A percentile compares a stretch with the other conserved stretches of the same genome.
phyloP scores from a whole-genome alignment of 148 eudicot genomes.

The Rhododendron griersonianum region DNA sequence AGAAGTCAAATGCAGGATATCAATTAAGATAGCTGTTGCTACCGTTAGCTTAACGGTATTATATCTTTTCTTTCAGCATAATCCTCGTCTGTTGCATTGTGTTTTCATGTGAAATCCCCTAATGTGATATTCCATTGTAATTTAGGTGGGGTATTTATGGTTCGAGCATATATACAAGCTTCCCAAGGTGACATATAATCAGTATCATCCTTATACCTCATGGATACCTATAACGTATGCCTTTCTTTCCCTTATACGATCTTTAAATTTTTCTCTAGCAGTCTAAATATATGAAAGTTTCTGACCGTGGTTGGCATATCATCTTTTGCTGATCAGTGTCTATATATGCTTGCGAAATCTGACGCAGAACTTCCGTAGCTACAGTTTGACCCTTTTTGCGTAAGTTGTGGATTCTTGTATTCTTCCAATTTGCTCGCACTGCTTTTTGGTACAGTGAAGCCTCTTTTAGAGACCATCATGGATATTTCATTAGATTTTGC shows the following conservation, averaged over 20 bases:
- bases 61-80: conserved; percentile 1
- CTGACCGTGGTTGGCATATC: background rate
- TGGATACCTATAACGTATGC: conserved; percentile 97
- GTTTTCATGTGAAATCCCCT: background rate
- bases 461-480: background rate
- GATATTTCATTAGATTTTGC: background rate
- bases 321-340: conserved; percentile 48
- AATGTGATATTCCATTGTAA: background rate
- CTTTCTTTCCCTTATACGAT: background rate
- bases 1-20: conserved; percentile 55
- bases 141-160: conserved; percentile 92
- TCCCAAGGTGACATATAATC: conserved; percentile 77
- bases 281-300: background rate
- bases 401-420: conserved; percentile 36
- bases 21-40: conserved; percentile 57
- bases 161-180: conserved; percentile 81
- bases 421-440: background rate
- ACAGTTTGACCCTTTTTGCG: conserved; percentile 86
- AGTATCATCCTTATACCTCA: conserved; percentile 93
- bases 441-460: background rate
- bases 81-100: conserved; percentile 5
- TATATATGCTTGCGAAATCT: conserved; percentile 89
- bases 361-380: conserved; percentile 74
- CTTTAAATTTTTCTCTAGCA: background rate
- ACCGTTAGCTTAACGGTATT: conserved; percentile 50